Evolutionary conservation across 2,329 filamentous ascomycete genomes (phyloP), one percentile per base, ranked within the genome.

Genomic region (Paraphaeosphaeria sporulosa): DNA sequence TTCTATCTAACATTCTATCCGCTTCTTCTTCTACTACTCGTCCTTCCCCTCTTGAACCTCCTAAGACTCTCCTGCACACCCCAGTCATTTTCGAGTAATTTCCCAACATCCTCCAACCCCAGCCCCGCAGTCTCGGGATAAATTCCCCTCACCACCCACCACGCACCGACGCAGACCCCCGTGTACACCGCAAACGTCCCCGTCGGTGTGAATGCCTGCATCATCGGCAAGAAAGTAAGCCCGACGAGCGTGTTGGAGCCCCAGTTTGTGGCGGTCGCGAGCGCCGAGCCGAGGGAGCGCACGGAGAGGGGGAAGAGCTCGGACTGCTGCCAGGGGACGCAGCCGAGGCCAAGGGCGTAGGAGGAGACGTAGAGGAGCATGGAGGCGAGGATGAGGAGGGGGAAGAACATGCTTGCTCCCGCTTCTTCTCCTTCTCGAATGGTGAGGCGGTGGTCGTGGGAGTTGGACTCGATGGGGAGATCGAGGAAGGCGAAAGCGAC

Each of bases 271-370:
- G 89, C 90, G 8, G 94, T 94, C 1, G 90, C 86, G 5, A 92
- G 76, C 0, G 89, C 89, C 59, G 89, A 91, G 30, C 91, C 92
- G 1, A 92, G 78, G 4, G 89, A 89, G 51, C 91, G 87, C 48
- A 93, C 90, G 32, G 85, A 84, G 50, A 94, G 82, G 0, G 93
- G 91, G 73, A 97, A 97, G 34, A 97, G 73, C 80, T 98, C 94
- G 68, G 90, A 92, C 80, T 97, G 94, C 84, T 97, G 94, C 94
- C 94, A 98, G 0, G 94, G 94, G 2, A 98, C 93, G 69, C 93
- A 96, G 9, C 94, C 94, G 2, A 98, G 84, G 2, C 94, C 94
- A 1, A 94, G 83, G 1, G 94, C 94, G 74, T 96, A 98, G 0
- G 90, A 85, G 9, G 92, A 90, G 1, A 96, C 93, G 76, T 96